These are phyloP conservation scores for Gracilariopsis chorda DNA, from an alignment of 23 red algal species.

Conservation along the genomic window DNA sequence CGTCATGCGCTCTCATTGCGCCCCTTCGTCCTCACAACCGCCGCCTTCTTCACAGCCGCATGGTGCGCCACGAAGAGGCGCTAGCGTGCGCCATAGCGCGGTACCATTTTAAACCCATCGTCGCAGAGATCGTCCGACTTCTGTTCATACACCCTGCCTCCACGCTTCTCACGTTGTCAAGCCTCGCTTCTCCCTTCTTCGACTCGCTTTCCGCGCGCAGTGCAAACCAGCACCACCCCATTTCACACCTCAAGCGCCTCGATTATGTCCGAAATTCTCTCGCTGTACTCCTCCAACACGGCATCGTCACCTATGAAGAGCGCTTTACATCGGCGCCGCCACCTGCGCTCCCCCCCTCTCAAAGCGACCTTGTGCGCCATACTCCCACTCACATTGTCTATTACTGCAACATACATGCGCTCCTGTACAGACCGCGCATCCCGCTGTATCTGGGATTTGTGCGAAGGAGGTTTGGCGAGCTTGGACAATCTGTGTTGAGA, in stretches of 20 bases:
- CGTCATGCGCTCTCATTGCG: no score
- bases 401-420: neutral
- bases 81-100: conserved; percentile 59
- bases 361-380: neutral
- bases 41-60: no score
- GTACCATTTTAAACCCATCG: conserved; percentile 27
- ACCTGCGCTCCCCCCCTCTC: neutral
- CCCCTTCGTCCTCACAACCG: no score
- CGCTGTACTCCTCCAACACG: conserved; percentile 48
- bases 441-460: conserved; percentile 55
- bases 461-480: conserved; percentile 15
- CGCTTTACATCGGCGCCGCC: neutral
- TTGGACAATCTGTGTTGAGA: conserved; percentile 15
- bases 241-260: neutral
- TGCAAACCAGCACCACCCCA: neutral
- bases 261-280: conserved; percentile 15
- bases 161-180: neutral
- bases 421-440: conserved; percentile 19
- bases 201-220: neutral
- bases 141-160: conserved; percentile 28
- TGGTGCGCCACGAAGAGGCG: conserved; percentile 26
- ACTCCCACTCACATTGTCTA: neutral
- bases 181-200: neutral
- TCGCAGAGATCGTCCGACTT: conserved; percentile 27
- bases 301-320: neutral